Evolutionary conservation across 768 basidiomycete species (phyloP).

Genomic region (Pleurotus cornucopiae): DNA sequence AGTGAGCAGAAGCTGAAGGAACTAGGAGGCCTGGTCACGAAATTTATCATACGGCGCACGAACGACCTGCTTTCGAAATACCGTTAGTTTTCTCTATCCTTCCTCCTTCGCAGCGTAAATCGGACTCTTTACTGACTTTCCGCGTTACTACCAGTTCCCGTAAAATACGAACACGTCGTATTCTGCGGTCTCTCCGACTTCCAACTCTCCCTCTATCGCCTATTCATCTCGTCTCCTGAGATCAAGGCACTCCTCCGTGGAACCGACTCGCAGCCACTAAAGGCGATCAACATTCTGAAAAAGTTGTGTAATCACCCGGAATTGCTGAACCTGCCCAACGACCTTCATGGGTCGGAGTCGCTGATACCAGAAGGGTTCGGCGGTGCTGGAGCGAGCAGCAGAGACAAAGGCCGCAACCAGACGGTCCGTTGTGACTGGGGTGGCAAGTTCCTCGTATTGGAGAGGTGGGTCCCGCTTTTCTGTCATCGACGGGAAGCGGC

Average conservation of each 20-base stretch:
- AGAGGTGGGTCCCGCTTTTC: conserved; percentile 50
- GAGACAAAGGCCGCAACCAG: conserved; percentile 40
- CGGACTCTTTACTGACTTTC: conserved; percentile 10
- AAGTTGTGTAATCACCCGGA: conserved; percentile 97
- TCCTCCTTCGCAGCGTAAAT: background rate
- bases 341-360: conserved; percentile 76
- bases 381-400: conserved; percentile 45
- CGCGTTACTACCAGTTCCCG: conserved; percentile 64
- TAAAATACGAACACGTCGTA: conserved; percentile 98
- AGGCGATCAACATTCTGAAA: conserved; percentile 91
- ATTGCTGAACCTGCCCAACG: conserved; percentile 78
- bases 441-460: conserved; percentile 91
- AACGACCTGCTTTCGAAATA: conserved; percentile 96
- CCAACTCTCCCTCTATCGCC: conserved; percentile 79
- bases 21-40: conserved; percentile 79
- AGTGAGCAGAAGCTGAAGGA: conserved; percentile 91
- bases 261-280: conserved; percentile 87
- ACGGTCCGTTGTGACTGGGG: conserved; percentile 77
- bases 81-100: conserved; percentile 43
- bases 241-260: conserved; percentile 89
- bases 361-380: conserved; percentile 79
- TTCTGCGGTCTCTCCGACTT: conserved; percentile 86
- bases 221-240: conserved; percentile 90
- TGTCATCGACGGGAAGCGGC: background rate
- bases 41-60: conserved; percentile 92